Evolutionary conservation across 2,329 filamentous ascomycete genomes (phyloP).

Genomic region (Nannizziopsis arthrosporioides): DNA sequence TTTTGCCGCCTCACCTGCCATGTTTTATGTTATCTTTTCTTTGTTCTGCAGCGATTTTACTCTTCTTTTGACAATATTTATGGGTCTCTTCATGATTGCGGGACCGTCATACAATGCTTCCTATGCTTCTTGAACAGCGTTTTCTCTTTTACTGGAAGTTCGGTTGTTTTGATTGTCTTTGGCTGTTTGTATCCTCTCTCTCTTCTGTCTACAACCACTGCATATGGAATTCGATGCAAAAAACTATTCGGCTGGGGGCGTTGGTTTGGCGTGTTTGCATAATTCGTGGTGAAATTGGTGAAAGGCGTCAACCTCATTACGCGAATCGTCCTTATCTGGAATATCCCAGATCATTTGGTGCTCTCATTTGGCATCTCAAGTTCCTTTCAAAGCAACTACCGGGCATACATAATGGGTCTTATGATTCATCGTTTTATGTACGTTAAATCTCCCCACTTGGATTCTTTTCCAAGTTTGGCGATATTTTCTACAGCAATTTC

Average conservation of each 20-base stretch:
- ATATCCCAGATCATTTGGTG: constrained; percentile 17
- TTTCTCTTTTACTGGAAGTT: constrained; percentile 18
- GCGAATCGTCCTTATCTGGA: constrained; percentile 27
- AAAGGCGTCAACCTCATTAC: constrained; percentile 27
- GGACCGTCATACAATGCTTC: constrained; percentile 14
- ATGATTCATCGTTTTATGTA: constrained; percentile 33
- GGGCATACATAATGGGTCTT: constrained; percentile 25
- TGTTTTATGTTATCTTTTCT: constrained; percentile 10
- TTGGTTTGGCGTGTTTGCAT: constrained; percentile 22
- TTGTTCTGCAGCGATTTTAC: constrained; percentile 13
- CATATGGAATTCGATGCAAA: constrained; percentile 27
- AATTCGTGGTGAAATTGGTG: constrained; percentile 19
- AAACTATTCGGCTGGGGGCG: constrained; percentile 27
- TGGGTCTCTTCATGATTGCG: constrained; percentile 9
- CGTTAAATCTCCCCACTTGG: constrained; percentile 40
- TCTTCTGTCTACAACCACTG: constrained; percentile 23
- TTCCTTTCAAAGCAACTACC: constrained; percentile 26
- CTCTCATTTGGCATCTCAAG: constrained; percentile 21
- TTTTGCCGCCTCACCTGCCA: constrained; percentile 14
- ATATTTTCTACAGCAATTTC: constrained; percentile 36
- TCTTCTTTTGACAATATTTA: constrained; percentile 16
- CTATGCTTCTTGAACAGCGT: constrained; percentile 16
- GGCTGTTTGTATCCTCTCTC: constrained; percentile 20
- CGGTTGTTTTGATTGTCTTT: constrained; percentile 16
- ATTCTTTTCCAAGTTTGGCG: constrained; percentile 30